Evolutionary conservation across 2,329 filamentous ascomycete genomes (phyloP).

Genomic region (Epichloe uncinata): DNA sequence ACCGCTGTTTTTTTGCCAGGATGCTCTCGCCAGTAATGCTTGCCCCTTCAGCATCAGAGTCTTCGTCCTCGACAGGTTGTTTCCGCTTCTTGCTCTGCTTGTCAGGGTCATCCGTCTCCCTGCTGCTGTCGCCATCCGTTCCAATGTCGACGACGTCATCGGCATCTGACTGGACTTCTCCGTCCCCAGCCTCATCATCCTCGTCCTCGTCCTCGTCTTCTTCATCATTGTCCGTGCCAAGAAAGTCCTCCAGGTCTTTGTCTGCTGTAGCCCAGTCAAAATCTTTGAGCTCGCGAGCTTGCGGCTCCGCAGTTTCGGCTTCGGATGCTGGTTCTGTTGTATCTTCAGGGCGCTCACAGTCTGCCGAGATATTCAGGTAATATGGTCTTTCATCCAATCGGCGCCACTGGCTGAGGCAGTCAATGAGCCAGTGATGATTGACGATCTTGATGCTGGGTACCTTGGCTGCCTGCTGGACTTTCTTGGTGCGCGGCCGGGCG

Average conservation of each 20-base stretch:
- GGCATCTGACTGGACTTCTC: not conserved
- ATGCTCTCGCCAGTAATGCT: conserved; percentile 23
- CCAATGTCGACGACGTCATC: conserved; percentile 7
- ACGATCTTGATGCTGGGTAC: conserved; percentile 81
- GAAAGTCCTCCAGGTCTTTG: conserved; percentile 63
- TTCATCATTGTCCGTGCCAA: conserved; percentile 42
- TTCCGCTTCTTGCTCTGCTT: conserved; percentile 23
- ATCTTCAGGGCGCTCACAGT: conserved; percentile 31
- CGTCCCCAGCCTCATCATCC: conserved; percentile 3
- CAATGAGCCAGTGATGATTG: conserved; percentile 76
- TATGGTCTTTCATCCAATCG: conserved; percentile 68
- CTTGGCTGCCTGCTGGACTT: conserved; percentile 75
- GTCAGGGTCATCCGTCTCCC: conserved; percentile 13
- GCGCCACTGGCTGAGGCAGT: conserved; percentile 74
- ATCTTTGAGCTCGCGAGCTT: conserved; percentile 33
- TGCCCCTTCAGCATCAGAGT: conserved; percentile 19
- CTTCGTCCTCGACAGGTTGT: conserved; percentile 15
- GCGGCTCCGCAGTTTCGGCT: conserved; percentile 16
- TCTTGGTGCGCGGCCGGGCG: conserved; percentile 66
- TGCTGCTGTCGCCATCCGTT: conserved; percentile 15
- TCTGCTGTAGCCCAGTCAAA: conserved; percentile 38
- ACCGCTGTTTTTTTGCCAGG: conserved; percentile 37
- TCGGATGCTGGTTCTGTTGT: conserved; percentile 19
- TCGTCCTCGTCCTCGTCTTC: conserved; percentile 20
- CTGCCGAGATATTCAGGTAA: conserved; percentile 58